phyloP scores from a whole-genome alignment of 1,284 basidiomycete genomes.

The Tilletia setariae region DNA sequence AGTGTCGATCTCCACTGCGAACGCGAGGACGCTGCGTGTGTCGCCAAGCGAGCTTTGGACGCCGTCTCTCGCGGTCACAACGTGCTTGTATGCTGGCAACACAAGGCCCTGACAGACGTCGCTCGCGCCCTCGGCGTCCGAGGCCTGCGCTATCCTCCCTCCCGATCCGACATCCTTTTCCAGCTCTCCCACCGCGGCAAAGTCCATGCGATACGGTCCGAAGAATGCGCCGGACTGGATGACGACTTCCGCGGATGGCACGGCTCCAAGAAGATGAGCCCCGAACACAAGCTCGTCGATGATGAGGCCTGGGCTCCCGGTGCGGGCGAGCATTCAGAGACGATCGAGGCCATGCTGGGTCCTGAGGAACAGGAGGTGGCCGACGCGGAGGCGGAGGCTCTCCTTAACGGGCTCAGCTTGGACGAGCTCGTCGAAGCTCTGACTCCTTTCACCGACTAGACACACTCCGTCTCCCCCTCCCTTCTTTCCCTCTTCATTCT shows the following conservation, averaged over 20 bases:
- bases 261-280: conserved; percentile 17
- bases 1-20: conserved; percentile 21
- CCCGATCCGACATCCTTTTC: conserved; percentile 24
- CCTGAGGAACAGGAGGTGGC: not conserved
- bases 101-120: conserved; percentile 20
- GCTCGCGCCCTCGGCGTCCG: conserved; percentile 20
- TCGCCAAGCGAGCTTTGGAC: not conserved
- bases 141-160: conserved; percentile 16
- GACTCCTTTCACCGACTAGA: not conserved
- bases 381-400: not conserved
- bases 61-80: conserved; percentile 1
- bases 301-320: conserved; percentile 22
- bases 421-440: not conserved
- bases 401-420: not conserved
- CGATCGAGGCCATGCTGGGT: not conserved
- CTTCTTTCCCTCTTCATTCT: too few relatives aligned
- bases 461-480: too few relatives aligned
- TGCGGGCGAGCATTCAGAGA: conserved; percentile 7
- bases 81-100: conserved; percentile 23
- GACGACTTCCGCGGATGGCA: conserved; percentile 20
- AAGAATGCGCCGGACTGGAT: conserved; percentile 23
- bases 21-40: conserved; percentile 23
- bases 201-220: conserved; percentile 18
- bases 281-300: conserved; percentile 18
- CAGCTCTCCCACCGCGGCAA: conserved; percentile 16